Evolutionary conservation across 2,329 filamentous ascomycete species (phyloP).

Genomic region (Cercospora zeae-maydis): DNA sequence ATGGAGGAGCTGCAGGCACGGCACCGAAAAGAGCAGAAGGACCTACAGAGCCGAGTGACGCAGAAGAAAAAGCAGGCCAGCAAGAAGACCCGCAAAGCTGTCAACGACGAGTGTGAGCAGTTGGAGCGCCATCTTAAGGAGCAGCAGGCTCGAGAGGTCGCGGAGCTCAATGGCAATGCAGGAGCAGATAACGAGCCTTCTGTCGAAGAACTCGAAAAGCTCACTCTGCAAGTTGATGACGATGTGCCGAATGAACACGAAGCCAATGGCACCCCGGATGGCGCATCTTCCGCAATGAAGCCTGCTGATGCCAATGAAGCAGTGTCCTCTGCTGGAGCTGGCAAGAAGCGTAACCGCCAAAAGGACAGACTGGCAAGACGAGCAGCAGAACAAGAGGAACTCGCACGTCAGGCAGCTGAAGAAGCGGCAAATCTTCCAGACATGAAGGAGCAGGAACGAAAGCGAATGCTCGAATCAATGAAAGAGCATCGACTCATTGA

Average conservation of each 20-base stretch:
- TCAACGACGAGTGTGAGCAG: slow-evolving; percentile 60
- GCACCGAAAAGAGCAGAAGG: slow-evolving; percentile 84
- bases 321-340: slow-evolving; percentile 25
- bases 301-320: slow-evolving; percentile 7
- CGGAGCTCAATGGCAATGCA: slow-evolving; percentile 41
- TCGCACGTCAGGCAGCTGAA: slow-evolving; percentile 62
- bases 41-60: slow-evolving; percentile 79
- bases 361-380: slow-evolving; percentile 88
- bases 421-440: slow-evolving; percentile 75
- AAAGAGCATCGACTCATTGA: slow-evolving; percentile 62
- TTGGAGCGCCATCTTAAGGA: slow-evolving; percentile 56
- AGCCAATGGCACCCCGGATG: not conserved
- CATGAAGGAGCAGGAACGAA: slow-evolving; percentile 65
- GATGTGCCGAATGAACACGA: too few species aligned
- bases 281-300: not conserved
- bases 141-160: slow-evolving; percentile 51
- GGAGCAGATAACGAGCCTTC: slow-evolving; percentile 14
- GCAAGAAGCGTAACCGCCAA: slow-evolving; percentile 80
- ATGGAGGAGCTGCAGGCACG: slow-evolving; percentile 75
- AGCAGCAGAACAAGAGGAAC: slow-evolving; percentile 76
- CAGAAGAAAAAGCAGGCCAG: slow-evolving; percentile 96
- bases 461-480: slow-evolving; percentile 67
- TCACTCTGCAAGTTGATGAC: slow-evolving; percentile 24
- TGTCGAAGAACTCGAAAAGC: slow-evolving; percentile 22
- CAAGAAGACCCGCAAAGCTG: slow-evolving; percentile 65